phyloP scores from a whole-genome alignment of 257 asterid genomes.

The Fraxinus quadrangulata region DNA sequence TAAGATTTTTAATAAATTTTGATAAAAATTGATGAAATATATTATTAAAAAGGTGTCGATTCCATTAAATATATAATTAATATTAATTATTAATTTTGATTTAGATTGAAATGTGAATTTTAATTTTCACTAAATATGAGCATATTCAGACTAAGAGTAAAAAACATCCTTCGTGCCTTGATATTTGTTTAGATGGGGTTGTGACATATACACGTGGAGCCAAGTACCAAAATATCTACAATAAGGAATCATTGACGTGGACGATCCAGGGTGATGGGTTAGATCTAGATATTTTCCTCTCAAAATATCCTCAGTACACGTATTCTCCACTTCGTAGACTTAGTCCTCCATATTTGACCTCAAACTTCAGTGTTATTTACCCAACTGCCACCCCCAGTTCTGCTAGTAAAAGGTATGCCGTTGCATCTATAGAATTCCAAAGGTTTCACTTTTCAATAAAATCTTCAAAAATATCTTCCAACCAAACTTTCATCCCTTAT shows the following conservation, averaged over 20 bases:
- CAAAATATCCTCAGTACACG: slow-evolving; percentile 45
- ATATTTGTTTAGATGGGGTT: background rate
- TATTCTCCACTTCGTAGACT: slow-evolving; percentile 17
- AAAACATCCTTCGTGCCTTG: background rate
- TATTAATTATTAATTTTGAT: too few species aligned
- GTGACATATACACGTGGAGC: background rate
- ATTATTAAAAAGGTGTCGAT: too few species aligned
- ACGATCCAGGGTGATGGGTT: slow-evolving; percentile 31
- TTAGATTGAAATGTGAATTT: too few species aligned
- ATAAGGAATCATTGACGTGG: slow-evolving; percentile 47
- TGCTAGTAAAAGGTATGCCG: background rate
- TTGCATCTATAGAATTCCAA: background rate
- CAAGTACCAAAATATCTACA: slow-evolving; percentile 44
- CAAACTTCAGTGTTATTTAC: slow-evolving; percentile 11
- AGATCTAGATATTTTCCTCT: slow-evolving; percentile 43
- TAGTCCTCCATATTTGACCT: slow-evolving; percentile 22
- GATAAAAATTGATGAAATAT: too few species aligned
- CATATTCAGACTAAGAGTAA: too few species aligned
- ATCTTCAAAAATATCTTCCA: too few species aligned
- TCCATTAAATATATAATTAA: too few species aligned
- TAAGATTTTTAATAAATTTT: too few species aligned
- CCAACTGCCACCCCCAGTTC: background rate
- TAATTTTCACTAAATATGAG: too few species aligned
- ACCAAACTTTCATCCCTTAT: too few species aligned
- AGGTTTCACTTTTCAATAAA: too few species aligned